Evolutionary conservation across 352 stramenopile species (phyloP).

Genomic region (Phytopythium cucurbitacearum): DNA sequence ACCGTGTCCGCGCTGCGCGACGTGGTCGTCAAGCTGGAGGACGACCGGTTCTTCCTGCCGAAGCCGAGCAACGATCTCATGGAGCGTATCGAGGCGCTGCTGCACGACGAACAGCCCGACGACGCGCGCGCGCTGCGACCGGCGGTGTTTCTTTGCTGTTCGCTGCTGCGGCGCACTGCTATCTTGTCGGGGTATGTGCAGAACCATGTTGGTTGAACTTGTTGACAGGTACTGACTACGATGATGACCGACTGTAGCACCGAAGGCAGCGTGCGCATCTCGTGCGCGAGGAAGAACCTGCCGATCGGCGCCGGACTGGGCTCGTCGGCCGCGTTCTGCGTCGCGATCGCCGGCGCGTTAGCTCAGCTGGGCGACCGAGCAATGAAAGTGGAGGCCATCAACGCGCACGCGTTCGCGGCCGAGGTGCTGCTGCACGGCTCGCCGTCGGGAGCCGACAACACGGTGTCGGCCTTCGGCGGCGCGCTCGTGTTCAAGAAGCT

Average conservation of each 20-base stretch:
- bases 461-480: slow-evolving; percentile 83
- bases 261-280: slow-evolving; percentile 32
- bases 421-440: slow-evolving; percentile 89
- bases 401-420: slow-evolving; percentile 81
- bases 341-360: slow-evolving; percentile 73
- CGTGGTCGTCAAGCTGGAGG: slow-evolving; percentile 24
- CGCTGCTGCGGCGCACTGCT: slow-evolving; percentile 39
- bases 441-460: slow-evolving; percentile 92
- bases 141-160: slow-evolving; percentile 54
- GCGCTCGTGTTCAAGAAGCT: slow-evolving; percentile 77
- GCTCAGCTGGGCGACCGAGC: slow-evolving; percentile 18
- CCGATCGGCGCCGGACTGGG: slow-evolving; percentile 89
- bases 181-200: slow-evolving; percentile 5
- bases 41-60: slow-evolving; percentile 51
- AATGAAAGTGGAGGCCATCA: slow-evolving; percentile 56
- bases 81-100: slow-evolving; percentile 34
- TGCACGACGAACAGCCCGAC: slow-evolving; percentile 37
- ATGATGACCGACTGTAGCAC: slow-evolving; percentile 2
- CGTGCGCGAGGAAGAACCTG: slow-evolving; percentile 46
- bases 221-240: too few relatives aligned
- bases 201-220: slow-evolving; percentile 1
- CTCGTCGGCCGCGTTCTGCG: slow-evolving; percentile 88
- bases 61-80: slow-evolving; percentile 35
- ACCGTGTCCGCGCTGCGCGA: slow-evolving; percentile 18
- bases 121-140: slow-evolving; percentile 45